These are phyloP conservation scores for Mediolabrus comicus DNA, from an alignment of 108 stramenopile genomes.

Conservation along the genomic window DNA sequence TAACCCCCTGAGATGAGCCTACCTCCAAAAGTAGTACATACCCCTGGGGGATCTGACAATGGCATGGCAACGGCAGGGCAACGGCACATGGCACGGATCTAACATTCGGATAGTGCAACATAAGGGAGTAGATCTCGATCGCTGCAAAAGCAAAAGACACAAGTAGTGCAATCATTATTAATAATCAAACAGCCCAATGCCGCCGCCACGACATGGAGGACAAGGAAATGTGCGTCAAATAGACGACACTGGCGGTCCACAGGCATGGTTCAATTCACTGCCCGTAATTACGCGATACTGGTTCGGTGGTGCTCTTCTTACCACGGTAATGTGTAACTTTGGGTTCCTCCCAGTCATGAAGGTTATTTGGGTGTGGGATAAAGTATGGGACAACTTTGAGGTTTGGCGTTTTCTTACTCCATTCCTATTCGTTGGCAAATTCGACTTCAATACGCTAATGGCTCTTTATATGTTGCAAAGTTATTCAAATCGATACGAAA, in stretches of 20 bases:
- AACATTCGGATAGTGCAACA: too few species aligned
- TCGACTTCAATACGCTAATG: constrained; percentile 72
- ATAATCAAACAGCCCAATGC: not conserved
- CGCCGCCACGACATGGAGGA: not conserved
- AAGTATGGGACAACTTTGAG: constrained; percentile 62
- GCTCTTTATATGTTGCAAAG: constrained; percentile 64
- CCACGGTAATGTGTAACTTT: constrained; percentile 76
- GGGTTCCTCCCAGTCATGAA: constrained; percentile 57
- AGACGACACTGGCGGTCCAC: constrained; percentile 46
- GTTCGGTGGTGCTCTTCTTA: constrained; percentile 66
- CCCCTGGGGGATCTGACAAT: too few species aligned
- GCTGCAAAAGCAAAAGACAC: too few species aligned
- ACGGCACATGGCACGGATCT: too few species aligned
- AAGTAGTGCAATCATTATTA: too few species aligned
- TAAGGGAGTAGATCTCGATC: too few species aligned
- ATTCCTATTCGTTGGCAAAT: constrained; percentile 76
- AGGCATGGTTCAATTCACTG: constrained; percentile 77
- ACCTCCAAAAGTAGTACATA: too few species aligned
- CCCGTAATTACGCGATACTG: constrained; percentile 84
- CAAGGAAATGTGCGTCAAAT: not conserved
- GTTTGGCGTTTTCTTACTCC: constrained; percentile 78
- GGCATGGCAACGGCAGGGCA: too few species aligned
- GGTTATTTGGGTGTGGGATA: constrained; percentile 55
- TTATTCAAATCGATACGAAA: constrained; percentile 75
- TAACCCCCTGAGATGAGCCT: too few species aligned